Conservation (phyloP, 2,329 filamentous ascomycete species). For the Pseudogymnoascus sp. region DNA sequence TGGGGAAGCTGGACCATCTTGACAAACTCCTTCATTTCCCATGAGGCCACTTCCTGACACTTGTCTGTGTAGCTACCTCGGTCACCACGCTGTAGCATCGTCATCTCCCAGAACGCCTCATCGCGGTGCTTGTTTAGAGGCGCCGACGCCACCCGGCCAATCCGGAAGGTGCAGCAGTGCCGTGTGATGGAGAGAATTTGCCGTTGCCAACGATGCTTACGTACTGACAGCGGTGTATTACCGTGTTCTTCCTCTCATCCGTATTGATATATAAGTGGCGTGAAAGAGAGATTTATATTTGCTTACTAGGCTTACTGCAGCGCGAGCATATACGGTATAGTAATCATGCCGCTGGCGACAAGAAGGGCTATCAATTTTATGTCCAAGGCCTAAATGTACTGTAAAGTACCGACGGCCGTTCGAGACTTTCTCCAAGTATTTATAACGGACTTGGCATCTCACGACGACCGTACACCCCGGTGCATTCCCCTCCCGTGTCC, state of each 20-base stretch:
- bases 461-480: neutral
- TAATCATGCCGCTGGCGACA: neutral
- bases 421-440: neutral
- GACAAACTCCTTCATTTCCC: neutral
- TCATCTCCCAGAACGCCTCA: neutral
- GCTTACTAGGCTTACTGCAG: neutral
- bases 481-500: neutral
- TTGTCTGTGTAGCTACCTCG: neutral
- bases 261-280: neutral
- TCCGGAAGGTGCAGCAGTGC: neutral
- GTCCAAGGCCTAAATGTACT: neutral
- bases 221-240: neutral
- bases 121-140: neutral
- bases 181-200: neutral
- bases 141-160: neutral
- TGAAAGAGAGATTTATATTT: neutral
- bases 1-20: neutral
- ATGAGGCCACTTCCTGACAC: neutral
- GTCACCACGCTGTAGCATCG: neutral
- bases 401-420: neutral
- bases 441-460: neutral
- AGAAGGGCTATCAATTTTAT: neutral
- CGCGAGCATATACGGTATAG: neutral
- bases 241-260: neutral
- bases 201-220: neutral